Percentiles rank a stretch among this genome's conserved stretches.
Evolutionary conservation across 768 basidiomycete genomes (phyloP).

Genomic region (Lanmaoa rubissima): DNA sequence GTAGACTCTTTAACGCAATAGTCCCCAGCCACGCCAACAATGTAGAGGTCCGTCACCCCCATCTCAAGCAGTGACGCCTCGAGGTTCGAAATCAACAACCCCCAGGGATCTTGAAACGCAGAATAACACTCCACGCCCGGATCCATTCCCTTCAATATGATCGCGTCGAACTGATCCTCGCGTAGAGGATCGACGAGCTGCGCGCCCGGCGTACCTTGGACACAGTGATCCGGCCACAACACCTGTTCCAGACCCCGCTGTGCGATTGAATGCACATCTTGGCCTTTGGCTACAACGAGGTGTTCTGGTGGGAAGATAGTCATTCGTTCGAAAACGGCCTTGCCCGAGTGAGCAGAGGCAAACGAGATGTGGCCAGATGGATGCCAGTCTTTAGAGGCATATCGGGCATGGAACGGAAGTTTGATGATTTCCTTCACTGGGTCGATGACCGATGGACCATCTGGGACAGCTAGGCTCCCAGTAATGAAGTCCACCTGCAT

Average conservation of each 20-base stretch:
- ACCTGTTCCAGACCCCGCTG: conserved; percentile 44
- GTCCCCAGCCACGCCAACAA: conserved; percentile 74
- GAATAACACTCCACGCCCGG: conserved; percentile 72
- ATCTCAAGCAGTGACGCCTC: conserved; percentile 39
- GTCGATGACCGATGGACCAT: conserved; percentile 56
- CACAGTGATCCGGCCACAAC: conserved; percentile 83
- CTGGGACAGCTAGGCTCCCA: conserved; percentile 70
- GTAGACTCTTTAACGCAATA: conserved; percentile 70
- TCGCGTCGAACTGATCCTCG: conserved; percentile 38
- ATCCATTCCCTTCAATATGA: conserved; percentile 56
- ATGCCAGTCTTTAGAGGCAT: conserved; percentile 61
- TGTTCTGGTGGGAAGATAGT: conserved; percentile 34
- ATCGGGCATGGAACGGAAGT: conserved; percentile 48
- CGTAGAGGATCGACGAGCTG: conserved; percentile 58
- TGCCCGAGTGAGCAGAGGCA: conserved; percentile 46
- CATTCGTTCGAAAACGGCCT: conserved; percentile 40
- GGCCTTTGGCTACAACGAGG: conserved; percentile 29
- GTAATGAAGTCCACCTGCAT: conserved; percentile 82
- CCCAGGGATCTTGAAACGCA: conserved; percentile 68
- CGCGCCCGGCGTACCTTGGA: conserved; percentile 56
- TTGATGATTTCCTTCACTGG: conserved; percentile 56
- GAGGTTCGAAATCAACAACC: conserved; percentile 46
- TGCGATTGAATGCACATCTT: conserved; percentile 14
- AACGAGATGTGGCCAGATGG: conserved; percentile 71
- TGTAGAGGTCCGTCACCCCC: conserved; percentile 54